Conservation (phyloP, 768 basidiomycete species). For the Suillus alpinus region DNA sequence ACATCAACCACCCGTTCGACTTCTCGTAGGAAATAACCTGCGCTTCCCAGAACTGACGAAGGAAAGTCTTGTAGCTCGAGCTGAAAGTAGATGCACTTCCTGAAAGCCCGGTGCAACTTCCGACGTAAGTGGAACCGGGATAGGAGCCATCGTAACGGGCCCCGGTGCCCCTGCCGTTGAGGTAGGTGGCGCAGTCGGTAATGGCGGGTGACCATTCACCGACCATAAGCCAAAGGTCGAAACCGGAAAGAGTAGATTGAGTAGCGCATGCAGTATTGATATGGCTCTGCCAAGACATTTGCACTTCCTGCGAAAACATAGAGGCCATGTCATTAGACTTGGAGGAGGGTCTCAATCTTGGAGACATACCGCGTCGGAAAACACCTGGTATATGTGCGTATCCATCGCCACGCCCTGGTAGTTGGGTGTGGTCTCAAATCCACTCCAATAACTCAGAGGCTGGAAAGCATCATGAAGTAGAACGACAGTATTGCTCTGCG, state of each 20-base stretch:
- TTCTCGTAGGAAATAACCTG: conserved; percentile 73
- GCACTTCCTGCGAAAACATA: conserved; percentile 36
- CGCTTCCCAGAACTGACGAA: conserved; percentile 82
- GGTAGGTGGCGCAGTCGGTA: conserved; percentile 58
- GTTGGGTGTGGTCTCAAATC: conserved; percentile 52
- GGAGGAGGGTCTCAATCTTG: not conserved
- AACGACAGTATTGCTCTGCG: conserved; percentile 55
- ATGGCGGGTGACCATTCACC: conserved; percentile 85
- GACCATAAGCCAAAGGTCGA: conserved; percentile 77
- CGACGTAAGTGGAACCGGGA: conserved; percentile 62
- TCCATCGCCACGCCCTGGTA: conserved; percentile 73
- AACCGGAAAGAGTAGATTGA: conserved; percentile 43
- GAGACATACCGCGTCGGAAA: conserved; percentile 50
- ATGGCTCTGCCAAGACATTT: conserved; percentile 49
- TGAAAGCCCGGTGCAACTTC: conserved; percentile 71
- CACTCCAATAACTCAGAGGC: conserved; percentile 64
- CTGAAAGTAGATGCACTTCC: conserved; percentile 77
- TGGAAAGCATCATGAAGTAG: conserved; percentile 83
- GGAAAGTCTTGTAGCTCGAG: conserved; percentile 73
- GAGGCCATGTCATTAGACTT: not conserved
- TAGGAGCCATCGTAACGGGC: conserved; percentile 63
- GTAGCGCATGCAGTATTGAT: conserved; percentile 57
- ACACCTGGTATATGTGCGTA: conserved; percentile 79
- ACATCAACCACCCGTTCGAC: conserved; percentile 73
- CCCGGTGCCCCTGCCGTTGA: conserved; percentile 79